Evolutionary conservation across 805 yeast genomes (phyloP).

Genomic region (Spathaspora sp.): DNA sequence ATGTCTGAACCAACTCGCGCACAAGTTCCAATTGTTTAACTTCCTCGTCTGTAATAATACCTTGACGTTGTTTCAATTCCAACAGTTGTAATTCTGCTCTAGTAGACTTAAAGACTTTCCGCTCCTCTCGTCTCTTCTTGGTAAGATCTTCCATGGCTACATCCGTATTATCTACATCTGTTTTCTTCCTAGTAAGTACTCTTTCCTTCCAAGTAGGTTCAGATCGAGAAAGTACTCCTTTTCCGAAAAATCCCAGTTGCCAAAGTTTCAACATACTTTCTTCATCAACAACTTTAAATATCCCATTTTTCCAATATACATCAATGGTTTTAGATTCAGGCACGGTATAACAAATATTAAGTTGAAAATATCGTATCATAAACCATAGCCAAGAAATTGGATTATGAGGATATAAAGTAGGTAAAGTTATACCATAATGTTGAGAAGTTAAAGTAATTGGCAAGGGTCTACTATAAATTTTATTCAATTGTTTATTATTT

Average conservation of each 20-base stretch:
- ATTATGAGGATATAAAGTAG: constrained; percentile 57
- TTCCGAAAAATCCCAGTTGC: constrained; percentile 90
- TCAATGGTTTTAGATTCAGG: constrained; percentile 21
- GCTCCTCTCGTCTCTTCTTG: constrained; percentile 61
- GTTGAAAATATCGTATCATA: constrained; percentile 27
- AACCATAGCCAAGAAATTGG: constrained; percentile 62
- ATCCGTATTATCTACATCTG: constrained; percentile 24
- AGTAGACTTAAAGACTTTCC: constrained; percentile 67
- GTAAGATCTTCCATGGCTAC: constrained; percentile 75
- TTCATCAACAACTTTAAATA: constrained; percentile 40
- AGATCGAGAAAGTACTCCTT: constrained; percentile 82
- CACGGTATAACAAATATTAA: constrained; percentile 17
- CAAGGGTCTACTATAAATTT: constrained; percentile 45
- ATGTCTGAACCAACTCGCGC: constrained; percentile 13
- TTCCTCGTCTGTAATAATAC: constrained; percentile 21
- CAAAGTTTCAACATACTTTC: constrained; percentile 59
- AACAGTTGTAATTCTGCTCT: constrained; percentile 49
- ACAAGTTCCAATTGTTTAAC: constrained; percentile 13
- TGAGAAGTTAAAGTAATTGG: constrained; percentile 47
- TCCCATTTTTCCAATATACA: constrained; percentile 22
- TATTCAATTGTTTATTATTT: constrained; percentile 25
- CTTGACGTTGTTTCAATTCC: constrained; percentile 45
- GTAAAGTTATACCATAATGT: constrained; percentile 38
- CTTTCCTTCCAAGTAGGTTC: constrained; percentile 90
- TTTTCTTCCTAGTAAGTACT: constrained; percentile 50